A percentile compares a stretch with the other conserved stretches of the same genome.
Evolutionary conservation across 1,284 basidiomycete genomes (phyloP).

Genomic region (Cryptococcus sp.): DNA sequence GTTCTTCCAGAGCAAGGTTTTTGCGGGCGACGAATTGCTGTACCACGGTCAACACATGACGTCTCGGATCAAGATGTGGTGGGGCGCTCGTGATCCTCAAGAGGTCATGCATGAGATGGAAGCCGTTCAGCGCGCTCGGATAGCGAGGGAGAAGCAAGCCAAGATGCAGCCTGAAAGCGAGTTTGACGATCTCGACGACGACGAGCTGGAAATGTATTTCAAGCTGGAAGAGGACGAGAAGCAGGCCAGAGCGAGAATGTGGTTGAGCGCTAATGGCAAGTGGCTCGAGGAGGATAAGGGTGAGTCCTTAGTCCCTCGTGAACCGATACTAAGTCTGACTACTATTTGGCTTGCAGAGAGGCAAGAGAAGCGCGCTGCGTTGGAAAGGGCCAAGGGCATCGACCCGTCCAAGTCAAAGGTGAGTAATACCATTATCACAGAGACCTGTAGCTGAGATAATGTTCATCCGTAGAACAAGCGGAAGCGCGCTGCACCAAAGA

Average conservation of each 20-base stretch:
- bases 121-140: constrained; percentile 57
- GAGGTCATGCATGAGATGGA: constrained; percentile 52
- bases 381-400: constrained; percentile 30
- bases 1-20: constrained; percentile 35
- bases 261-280: constrained; percentile 94
- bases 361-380: constrained; percentile 33
- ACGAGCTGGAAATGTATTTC: constrained; percentile 79
- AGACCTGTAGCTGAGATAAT: not conserved
- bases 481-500: constrained; percentile 26
- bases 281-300: constrained; percentile 88
- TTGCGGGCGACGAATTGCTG: constrained; percentile 32
- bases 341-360: constrained; percentile 20
- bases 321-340: not conserved
- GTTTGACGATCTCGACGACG: constrained; percentile 81
- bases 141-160: constrained; percentile 34
- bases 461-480: constrained; percentile 22
- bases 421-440: constrained; percentile 2
- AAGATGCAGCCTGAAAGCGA: constrained; percentile 35
- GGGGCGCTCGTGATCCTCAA: constrained; percentile 36
- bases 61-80: constrained; percentile 37
- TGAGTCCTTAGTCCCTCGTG: constrained; percentile 54
- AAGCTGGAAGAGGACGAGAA: constrained; percentile 83
- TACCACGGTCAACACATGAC: constrained; percentile 24
- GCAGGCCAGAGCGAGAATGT: constrained; percentile 86
- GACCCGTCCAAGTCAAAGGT: constrained; percentile 38